These are phyloP conservation scores for Haberlea rhodopensis DNA, from an alignment of 257 asterid genomes.

Conservation along the genomic window DNA sequence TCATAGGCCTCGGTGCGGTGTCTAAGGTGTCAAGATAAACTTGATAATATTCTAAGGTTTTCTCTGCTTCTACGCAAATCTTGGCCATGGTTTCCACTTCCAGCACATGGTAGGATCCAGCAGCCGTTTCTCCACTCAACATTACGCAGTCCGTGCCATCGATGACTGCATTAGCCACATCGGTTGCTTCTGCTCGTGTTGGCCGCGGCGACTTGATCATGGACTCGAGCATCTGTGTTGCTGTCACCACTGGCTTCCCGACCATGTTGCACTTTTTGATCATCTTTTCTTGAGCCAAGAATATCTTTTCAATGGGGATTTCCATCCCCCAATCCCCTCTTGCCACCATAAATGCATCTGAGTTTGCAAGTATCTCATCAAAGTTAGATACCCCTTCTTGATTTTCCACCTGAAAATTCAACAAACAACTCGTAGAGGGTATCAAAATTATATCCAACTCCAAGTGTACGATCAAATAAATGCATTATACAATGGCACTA, in stretches of 20 bases:
- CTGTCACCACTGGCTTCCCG: constrained; percentile 40
- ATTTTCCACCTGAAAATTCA: constrained; percentile 26
- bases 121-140: constrained; percentile 38
- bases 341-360: constrained; percentile 42
- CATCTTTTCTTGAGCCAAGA: constrained; percentile 34
- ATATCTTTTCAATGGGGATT: constrained; percentile 37
- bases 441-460: background rate
- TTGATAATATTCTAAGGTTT: constrained; percentile 9
- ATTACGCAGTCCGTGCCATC: constrained; percentile 36
- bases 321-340: constrained; percentile 41
- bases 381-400: constrained; percentile 35
- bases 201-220: constrained; percentile 40
- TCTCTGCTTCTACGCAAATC: constrained; percentile 34
- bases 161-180: constrained; percentile 33
- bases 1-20: constrained; percentile 17
- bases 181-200: constrained; percentile 33
- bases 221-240: constrained; percentile 35
- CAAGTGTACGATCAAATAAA: too few relatives aligned
- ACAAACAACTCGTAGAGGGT: background rate
- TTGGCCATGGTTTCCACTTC: constrained; percentile 34
- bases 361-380: constrained; percentile 27
- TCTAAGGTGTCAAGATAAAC: constrained; percentile 11
- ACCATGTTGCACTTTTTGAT: constrained; percentile 29
- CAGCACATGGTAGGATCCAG: constrained; percentile 26
- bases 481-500: too few relatives aligned